Percentiles rank a stretch among this genome's conserved stretches.
phyloP scores from a whole-genome alignment of 768 basidiomycete genomes.

The Russula virescens region DNA sequence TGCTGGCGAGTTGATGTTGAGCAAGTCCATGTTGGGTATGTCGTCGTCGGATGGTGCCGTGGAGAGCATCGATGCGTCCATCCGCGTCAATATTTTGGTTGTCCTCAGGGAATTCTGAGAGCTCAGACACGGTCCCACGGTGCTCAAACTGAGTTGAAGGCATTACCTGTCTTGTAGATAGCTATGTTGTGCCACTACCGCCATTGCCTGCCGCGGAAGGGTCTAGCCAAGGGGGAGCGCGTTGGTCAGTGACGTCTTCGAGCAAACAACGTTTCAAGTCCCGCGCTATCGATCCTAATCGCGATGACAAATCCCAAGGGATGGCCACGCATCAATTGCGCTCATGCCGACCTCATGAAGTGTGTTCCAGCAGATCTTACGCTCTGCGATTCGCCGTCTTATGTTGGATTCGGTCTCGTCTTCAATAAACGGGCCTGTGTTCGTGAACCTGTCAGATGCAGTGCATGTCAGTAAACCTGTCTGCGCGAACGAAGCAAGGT shows the following conservation, averaged over 20 bases:
- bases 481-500: too few relatives aligned
- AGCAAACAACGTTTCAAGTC: slow-evolving; percentile 41
- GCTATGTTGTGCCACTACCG: neutral
- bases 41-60: slow-evolving; percentile 9
- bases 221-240: slow-evolving; percentile 70
- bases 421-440: too few relatives aligned
- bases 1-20: neutral
- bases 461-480: too few relatives aligned
- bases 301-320: slow-evolving; percentile 3
- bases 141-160: neutral
- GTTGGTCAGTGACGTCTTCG: slow-evolving; percentile 58
- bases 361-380: slow-evolving; percentile 40
- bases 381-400: too few relatives aligned
- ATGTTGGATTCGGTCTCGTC: too few relatives aligned
- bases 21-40: slow-evolving; percentile 14
- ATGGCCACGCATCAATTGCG: slow-evolving; percentile 43
- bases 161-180: neutral
- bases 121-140: slow-evolving; percentile 14
- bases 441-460: too few relatives aligned
- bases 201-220: neutral
- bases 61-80: slow-evolving; percentile 20
- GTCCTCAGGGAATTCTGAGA: slow-evolving; percentile 7
- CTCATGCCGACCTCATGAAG: slow-evolving; percentile 27
- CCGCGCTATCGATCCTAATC: too few relatives aligned
- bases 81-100: too few relatives aligned